A percentile compares a stretch with the other conserved stretches of the same genome.
Evolutionary conservation across 1,284 basidiomycete genomes (phyloP).

Genomic region (Apiotrichum sp.): DNA sequence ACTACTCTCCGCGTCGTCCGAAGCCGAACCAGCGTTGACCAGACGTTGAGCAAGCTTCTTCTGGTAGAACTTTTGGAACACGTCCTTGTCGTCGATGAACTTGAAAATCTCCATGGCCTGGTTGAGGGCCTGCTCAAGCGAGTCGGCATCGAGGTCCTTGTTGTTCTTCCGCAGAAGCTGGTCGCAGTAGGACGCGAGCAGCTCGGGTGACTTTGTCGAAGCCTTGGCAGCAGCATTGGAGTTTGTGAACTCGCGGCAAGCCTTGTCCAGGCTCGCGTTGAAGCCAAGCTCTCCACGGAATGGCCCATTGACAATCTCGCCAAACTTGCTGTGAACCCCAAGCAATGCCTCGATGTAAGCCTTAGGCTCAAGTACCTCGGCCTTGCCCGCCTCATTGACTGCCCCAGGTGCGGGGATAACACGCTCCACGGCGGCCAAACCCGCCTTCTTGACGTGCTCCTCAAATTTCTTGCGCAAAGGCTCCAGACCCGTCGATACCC

Average conservation of each 20-base stretch:
- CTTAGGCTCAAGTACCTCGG: constrained; percentile 70
- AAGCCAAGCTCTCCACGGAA: constrained; percentile 95
- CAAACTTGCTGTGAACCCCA: constrained; percentile 86
- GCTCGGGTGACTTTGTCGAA: constrained; percentile 85
- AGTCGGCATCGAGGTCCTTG: constrained; percentile 83
- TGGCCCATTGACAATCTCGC: constrained; percentile 79
- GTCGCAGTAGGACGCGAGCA: constrained; percentile 91
- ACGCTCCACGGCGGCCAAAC: constrained; percentile 76
- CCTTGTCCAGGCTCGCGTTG: constrained; percentile 87
- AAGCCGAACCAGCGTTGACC: constrained; percentile 86
- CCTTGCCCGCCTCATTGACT: constrained; percentile 54
- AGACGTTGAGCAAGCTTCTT: constrained; percentile 94
- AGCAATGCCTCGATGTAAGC: constrained; percentile 90
- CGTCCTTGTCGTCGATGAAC: constrained; percentile 98
- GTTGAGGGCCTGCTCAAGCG: constrained; percentile 82
- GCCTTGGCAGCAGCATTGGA: constrained; percentile 84
- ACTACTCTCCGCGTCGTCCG: constrained; percentile 92
- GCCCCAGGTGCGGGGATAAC: constrained; percentile 56
- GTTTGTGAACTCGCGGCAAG: constrained; percentile 95
- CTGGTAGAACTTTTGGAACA: constrained; percentile 98
- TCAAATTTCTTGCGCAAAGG: constrained; percentile 90
- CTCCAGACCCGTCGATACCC: constrained; percentile 85
- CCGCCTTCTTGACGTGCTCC: constrained; percentile 85
- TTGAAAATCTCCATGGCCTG: constrained; percentile 97
- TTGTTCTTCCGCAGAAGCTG: constrained; percentile 89